Evolutionary conservation across 2,329 filamentous ascomycete genomes (phyloP), one percentile per base, ranked within the genome.

Genomic region (Clarireedia sp.): DNA sequence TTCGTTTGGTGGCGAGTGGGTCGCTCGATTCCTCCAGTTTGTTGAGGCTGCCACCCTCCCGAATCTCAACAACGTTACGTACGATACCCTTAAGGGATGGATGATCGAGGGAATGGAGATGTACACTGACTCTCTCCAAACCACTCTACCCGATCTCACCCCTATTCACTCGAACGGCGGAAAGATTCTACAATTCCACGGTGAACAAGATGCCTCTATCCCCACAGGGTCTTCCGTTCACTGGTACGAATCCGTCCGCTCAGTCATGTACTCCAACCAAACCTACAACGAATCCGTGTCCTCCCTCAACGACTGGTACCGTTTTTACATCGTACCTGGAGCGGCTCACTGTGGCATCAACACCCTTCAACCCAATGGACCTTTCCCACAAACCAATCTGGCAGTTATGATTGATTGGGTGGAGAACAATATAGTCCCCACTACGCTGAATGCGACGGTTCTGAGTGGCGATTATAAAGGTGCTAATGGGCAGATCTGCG

Each of bases 351-450:
- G 78, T 59, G 67, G 70, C 0, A 62, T 67, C 33, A 79, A 78
- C 66, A 55, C 65, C 3, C 66, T 73, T 1, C 72, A 76, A 67
- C 74, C 74, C 0, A 29, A 29, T 17, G 57, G 55, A 3, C 60
- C 58, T 0, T 63, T 56, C 47, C 57, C 57, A 16, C 75, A 81
- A 60, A 82, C 81, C 5, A 83, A 87, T 44, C 81, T 88, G 67
- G 80, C 83, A 2, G 87, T 83, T 2, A 81, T 83, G n/a, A 87
- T 89, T 65, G 81, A 88, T 64, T 87, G 77, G 63, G 73, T 89
- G 7, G 79, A 78, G 59, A 87, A 86, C 59, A 85, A 66, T n/a
- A 59, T 68, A 21, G 62, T 58, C 57, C 72, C 72, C 2, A 46
- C 50, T 5, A 65, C 64, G 1, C 66, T 74, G 17, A 73, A 74